These are phyloP conservation scores for Naganishia sp. DNA, from an alignment of 1,284 basidiomycete genomes.

Conservation along the genomic window DNA sequence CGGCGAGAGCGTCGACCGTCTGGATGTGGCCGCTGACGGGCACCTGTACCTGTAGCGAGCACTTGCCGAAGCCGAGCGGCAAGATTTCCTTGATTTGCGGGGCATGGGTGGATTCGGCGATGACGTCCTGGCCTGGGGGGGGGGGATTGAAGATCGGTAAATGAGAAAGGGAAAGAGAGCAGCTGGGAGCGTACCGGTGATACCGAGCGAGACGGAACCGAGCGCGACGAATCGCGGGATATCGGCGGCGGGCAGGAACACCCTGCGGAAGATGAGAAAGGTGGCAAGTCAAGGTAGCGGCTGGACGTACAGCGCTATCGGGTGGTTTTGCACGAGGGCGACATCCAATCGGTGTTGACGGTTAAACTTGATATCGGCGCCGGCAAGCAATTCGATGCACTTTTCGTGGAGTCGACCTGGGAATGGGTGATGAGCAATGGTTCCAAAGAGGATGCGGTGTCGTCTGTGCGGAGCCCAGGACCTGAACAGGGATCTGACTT, in stretches of 20 bases:
- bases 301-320: conserved; percentile 78
- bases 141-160: not conserved
- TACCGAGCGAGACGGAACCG: conserved; percentile 71
- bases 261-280: conserved; percentile 59
- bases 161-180: not conserved
- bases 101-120: conserved; percentile 83
- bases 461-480: not conserved
- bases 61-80: conserved; percentile 90
- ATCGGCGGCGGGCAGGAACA: conserved; percentile 95
- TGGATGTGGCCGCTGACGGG: conserved; percentile 75
- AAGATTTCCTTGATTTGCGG: conserved; percentile 76
- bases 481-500: not conserved
- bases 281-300: not conserved
- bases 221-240: conserved; percentile 99
- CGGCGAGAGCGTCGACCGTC: conserved; percentile 75
- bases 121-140: conserved; percentile 87
- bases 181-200: conserved; percentile 41
- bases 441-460: not conserved
- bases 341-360: conserved; percentile 87
- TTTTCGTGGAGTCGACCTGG: conserved; percentile 88
- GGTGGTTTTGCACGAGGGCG: conserved; percentile 86
- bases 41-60: conserved; percentile 90
- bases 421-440: not conserved
- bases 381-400: conserved; percentile 79
- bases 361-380: conserved; percentile 95